Conservation (phyloP, 768 basidiomycete species). For the Rossbeevera mucosa region DNA sequence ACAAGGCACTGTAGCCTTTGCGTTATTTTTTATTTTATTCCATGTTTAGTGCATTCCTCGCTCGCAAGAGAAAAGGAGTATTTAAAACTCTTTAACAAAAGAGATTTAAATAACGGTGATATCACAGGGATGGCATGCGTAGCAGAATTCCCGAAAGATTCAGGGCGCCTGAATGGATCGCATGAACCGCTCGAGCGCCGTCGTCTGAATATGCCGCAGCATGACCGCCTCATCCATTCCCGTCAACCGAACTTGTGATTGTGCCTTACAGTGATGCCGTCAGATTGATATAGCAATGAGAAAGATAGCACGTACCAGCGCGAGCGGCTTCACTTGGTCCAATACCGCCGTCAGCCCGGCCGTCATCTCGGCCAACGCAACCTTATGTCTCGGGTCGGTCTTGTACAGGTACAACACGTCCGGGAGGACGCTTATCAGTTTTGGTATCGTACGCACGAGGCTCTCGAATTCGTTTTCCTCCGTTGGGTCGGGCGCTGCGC, state of each 20-base stretch:
- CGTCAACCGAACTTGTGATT: constrained; percentile 42
- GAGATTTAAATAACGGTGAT: constrained; percentile 18
- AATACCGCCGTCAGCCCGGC: constrained; percentile 53
- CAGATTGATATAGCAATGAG: not conserved
- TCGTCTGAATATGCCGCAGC: constrained; percentile 59
- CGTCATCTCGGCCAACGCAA: constrained; percentile 72
- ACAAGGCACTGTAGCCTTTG: not conserved
- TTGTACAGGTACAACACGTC: constrained; percentile 55
- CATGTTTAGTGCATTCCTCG: not conserved
- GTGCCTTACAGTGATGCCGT: constrained; percentile 21
- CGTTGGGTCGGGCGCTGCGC: constrained; percentile 41
- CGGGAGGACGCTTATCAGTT: constrained; percentile 62
- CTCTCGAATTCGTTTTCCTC: constrained; percentile 56
- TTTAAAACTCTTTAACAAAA: no score
- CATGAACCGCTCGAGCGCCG: constrained; percentile 61
- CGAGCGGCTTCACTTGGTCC: constrained; percentile 55
- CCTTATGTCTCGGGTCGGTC: constrained; percentile 58
- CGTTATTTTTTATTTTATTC: not conserved
- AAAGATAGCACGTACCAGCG: constrained; percentile 45
- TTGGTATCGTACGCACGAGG: constrained; percentile 55
- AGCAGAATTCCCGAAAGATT: not conserved
- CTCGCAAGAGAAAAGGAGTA: not conserved
- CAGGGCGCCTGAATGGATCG: constrained; percentile 44
- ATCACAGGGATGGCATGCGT: not conserved
- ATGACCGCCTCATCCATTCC: constrained; percentile 56